Base-by-base conservation (phyloP, 2,329 filamentous ascomycete genomes). In the Talaromyces sp. region DNA sequence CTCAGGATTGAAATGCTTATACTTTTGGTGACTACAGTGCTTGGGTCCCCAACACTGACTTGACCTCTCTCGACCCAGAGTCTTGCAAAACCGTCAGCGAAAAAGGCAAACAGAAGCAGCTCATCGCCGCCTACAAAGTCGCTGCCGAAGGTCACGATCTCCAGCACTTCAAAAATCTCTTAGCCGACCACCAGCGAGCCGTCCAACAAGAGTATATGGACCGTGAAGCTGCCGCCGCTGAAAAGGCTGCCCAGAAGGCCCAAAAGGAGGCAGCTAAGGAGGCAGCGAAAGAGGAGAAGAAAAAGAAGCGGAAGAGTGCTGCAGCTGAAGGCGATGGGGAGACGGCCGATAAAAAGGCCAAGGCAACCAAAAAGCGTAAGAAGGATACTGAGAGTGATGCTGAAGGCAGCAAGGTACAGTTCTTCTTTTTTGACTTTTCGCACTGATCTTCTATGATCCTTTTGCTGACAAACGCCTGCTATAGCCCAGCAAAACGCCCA, bases 31-130 rank as follows among this genome's bases (percentile, higher is more conserved):
- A 48, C 17, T 38, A 61, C 67, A 99, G 94, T 77, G 90, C 90
- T 41, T 99, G 93, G 93, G 90, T 93, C 65, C 84, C 87, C 63
- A 97, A 97, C 75, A 89, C 87, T 24, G 88, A 91, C 61, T 83
- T 99, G 41, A 85, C 86, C 38, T 88, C 91, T 38, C 85, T 97
- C 57, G 87, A 92, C 60, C 79, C 89, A 14, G 86, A 88, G 57
- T 86, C 88, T 27, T 88, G 92, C 64, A 84, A 85, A 57, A 81
- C 87, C 26, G 79, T 85, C 48, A 80, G 89, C 57, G 88, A 87
- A 57, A 84, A 88, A 79, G 76, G 78, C 60, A 96, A 95, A 79
- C 88, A 89, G 80, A 96, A 96, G 78, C 82, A 86, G 61, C 80
- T 99, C 6, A 82, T 89, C 71, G 83, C 85, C 50, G 94, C 94